Conservation (phyloP, 257 asterid genomes). For the Fraxinus cuspidata region DNA sequence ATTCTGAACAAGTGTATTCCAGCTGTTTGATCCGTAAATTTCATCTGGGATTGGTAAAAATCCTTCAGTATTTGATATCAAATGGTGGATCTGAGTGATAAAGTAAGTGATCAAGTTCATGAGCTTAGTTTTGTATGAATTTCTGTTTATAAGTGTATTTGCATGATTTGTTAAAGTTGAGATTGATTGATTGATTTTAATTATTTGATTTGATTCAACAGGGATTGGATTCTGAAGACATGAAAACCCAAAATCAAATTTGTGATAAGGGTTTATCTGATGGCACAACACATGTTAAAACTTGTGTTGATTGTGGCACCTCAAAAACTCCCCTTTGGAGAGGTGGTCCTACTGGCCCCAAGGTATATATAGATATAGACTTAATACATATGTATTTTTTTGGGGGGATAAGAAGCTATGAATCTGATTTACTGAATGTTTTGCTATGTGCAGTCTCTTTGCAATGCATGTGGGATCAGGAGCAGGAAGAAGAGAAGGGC, state of each 20-base stretch:
- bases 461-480: constrained; percentile 97
- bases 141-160: too few relatives aligned
- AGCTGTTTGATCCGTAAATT: neutral
- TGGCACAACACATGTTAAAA: constrained; percentile 52
- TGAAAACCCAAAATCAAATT: constrained; percentile 48
- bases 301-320: constrained; percentile 90
- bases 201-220: constrained; percentile 14
- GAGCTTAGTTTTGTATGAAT: neutral
- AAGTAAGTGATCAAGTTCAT: constrained; percentile 62
- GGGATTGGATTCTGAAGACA: constrained; percentile 73
- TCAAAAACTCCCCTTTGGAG: constrained; percentile 95
- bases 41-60: constrained; percentile 25
- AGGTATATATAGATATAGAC: constrained; percentile 38
- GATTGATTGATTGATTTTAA: neutral
- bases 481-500: constrained; percentile 95
- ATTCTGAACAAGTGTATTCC: constrained; percentile 21
- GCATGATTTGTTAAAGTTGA: neutral
- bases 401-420: too few relatives aligned
- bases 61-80: neutral
- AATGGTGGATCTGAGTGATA: constrained; percentile 82
- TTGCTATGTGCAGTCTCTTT: constrained; percentile 63
- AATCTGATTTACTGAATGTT: constrained; percentile 17
- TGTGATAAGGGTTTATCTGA: constrained; percentile 60
- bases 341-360: constrained; percentile 99
- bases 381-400: too few relatives aligned